Conservation (phyloP, 495 filamentous ascomycete genomes). For the Tuber borchii region DNA sequence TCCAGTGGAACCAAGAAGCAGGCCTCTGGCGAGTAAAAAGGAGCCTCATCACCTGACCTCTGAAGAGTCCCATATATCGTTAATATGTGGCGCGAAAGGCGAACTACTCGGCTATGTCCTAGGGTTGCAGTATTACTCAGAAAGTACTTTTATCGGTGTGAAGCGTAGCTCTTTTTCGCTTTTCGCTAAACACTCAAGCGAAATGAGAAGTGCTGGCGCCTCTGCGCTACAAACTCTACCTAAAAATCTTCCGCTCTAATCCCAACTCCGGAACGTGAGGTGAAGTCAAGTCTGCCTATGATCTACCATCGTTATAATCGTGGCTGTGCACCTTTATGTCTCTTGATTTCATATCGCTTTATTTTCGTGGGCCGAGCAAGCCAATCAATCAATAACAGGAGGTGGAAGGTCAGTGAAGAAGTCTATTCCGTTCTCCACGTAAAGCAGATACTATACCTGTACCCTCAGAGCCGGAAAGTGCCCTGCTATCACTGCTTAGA, state of each 20-base stretch:
- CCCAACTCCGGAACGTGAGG: background rate
- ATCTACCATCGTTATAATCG: background rate
- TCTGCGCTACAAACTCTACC: background rate
- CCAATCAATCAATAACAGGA: background rate
- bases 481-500: background rate
- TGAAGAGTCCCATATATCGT: background rate
- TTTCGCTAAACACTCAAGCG: background rate
- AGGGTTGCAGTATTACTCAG: background rate
- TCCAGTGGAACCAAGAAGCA: background rate
- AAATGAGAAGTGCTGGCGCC: background rate
- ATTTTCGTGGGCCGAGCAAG: background rate
- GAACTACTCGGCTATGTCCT: background rate
- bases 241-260: background rate
- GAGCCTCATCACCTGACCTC: background rate
- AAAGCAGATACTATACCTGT: background rate
- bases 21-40: background rate
- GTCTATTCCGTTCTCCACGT: background rate
- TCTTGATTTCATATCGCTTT: background rate
- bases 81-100: background rate
- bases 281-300: background rate
- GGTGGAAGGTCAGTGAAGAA: background rate
- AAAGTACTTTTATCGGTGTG: background rate
- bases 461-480: background rate
- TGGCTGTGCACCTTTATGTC: background rate
- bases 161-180: background rate